These are phyloP conservation scores for Leccinum subgranulosum DNA, from an alignment of 768 basidiomycete genomes.

Conservation along the genomic window DNA sequence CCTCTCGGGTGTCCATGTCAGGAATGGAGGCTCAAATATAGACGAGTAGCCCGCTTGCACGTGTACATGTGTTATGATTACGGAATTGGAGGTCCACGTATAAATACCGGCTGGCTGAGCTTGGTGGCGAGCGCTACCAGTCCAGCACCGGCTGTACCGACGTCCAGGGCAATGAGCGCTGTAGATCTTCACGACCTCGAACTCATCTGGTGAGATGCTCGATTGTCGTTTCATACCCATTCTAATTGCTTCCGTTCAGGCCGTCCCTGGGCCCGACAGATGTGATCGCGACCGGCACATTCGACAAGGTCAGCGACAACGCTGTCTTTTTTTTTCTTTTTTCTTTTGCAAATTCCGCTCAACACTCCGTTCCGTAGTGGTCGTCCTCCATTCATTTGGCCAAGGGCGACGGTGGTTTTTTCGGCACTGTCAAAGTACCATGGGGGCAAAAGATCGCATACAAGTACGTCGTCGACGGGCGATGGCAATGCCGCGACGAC, in stretches of 20 bases:
- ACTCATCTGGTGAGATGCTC: slow-evolving; percentile 47
- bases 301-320: slow-evolving; percentile 60
- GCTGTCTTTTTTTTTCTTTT: neutral
- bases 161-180: slow-evolving; percentile 28
- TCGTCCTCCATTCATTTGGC: slow-evolving; percentile 52
- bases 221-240: neutral
- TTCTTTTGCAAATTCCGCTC: neutral
- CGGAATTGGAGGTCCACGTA: slow-evolving; percentile 16
- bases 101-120: slow-evolving; percentile 18
- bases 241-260: slow-evolving; percentile 38
- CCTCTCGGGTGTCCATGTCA: neutral
- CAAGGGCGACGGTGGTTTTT: slow-evolving; percentile 54
- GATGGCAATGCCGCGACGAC: slow-evolving; percentile 54
- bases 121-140: neutral
- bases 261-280: slow-evolving; percentile 50
- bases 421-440: slow-evolving; percentile 50
- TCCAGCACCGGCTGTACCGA: slow-evolving; percentile 21
- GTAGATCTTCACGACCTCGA: slow-evolving; percentile 47
- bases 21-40: neutral
- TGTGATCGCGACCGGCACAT: slow-evolving; percentile 74
- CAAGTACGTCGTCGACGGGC: slow-evolving; percentile 80
- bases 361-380: slow-evolving; percentile 44
- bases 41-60: neutral
- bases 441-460: slow-evolving; percentile 63
- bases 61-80: slow-evolving; percentile 25